Conservation (phyloP, 116 monocot genomes). For the Zostera marina region DNA sequence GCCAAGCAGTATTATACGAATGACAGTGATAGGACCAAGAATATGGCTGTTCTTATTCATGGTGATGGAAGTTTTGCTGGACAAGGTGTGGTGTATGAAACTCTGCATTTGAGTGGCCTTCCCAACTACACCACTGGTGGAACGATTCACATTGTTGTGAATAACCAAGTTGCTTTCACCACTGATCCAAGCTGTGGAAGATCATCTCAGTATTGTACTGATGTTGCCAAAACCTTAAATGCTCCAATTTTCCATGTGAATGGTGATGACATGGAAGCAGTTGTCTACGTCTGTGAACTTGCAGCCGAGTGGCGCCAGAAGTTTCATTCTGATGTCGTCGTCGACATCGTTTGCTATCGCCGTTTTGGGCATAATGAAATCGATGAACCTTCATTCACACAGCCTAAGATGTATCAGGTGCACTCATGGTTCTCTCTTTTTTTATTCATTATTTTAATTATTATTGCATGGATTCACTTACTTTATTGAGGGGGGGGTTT, state of each 20-base stretch:
- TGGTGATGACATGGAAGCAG: constrained; percentile 91
- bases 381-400: constrained; percentile 80
- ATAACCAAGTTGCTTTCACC: constrained; percentile 90
- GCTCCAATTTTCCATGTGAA: constrained; percentile 85
- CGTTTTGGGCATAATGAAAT: constrained; percentile 82
- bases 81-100: constrained; percentile 89
- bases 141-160: constrained; percentile 77
- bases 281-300: constrained; percentile 70
- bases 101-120: constrained; percentile 71
- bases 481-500: neutral
- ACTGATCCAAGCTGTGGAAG: constrained; percentile 72
- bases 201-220: constrained; percentile 81
- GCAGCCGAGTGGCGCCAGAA: constrained; percentile 89
- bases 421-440: neutral
- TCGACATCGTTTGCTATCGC: constrained; percentile 73
- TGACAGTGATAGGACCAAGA: constrained; percentile 53
- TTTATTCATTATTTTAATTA: neutral
- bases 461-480: neutral
- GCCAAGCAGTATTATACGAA: constrained; percentile 73
- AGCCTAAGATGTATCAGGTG: constrained; percentile 85
- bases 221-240: constrained; percentile 75
- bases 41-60: constrained; percentile 62
- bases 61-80: constrained; percentile 93
- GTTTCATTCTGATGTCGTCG: constrained; percentile 75
- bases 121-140: constrained; percentile 84